A percentile compares a stretch with the other conserved stretches of the same genome.
phyloP scores from a whole-genome alignment of 1,139 yeast species.

The Blastobotrys malaysiensis region DNA sequence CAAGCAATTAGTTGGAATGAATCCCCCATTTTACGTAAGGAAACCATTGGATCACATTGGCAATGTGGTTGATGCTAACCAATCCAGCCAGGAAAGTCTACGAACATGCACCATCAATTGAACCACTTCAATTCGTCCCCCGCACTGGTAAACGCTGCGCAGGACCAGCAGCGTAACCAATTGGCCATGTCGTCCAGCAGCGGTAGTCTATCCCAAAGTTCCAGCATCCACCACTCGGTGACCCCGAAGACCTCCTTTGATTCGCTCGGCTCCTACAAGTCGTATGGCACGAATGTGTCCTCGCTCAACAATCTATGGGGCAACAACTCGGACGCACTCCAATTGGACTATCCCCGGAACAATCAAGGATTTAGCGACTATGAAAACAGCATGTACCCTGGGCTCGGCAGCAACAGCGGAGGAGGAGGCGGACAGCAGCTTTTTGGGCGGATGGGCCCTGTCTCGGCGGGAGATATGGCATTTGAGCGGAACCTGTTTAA shows the following conservation, averaged over 20 bases:
- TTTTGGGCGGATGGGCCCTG: neutral
- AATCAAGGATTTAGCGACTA: neutral
- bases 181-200: neutral
- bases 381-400: neutral
- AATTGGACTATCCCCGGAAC: neutral
- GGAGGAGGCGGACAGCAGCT: neutral
- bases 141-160: conserved; percentile 6
- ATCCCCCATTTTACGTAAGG: neutral
- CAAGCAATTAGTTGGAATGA: neutral
- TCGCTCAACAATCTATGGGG: neutral
- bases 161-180: conserved; percentile 3
- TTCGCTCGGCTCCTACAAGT: conserved; percentile 18
- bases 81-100: neutral
- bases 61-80: neutral
- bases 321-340: neutral
- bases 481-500: neutral
- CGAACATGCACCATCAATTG: conserved; percentile 9
- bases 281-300: conserved; percentile 7
- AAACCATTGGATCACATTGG: neutral
- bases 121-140: conserved; percentile 16
- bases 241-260: conserved; percentile 21
- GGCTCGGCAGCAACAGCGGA: too few relatives aligned
- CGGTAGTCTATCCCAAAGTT: conserved; percentile 1
- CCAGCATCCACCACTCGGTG: conserved; percentile 10
- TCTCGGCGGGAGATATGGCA: neutral